These are phyloP conservation scores for Termitomyces sp. DNA, from an alignment of 768 basidiomycete genomes.

Conservation along the genomic window DNA sequence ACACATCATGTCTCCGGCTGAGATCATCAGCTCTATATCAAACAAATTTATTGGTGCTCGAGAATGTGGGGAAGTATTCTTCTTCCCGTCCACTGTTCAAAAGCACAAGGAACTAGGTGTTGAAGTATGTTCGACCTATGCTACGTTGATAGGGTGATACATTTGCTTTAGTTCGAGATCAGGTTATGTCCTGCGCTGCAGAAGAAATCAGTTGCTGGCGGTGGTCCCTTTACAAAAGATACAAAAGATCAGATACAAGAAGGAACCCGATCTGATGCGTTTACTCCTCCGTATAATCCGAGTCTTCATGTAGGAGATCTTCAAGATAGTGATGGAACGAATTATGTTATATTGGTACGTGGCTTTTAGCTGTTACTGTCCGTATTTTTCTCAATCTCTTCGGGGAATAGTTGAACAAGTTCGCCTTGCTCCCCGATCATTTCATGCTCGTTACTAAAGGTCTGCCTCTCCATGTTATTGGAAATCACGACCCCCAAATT, in stretches of 20 bases:
- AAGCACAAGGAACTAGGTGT: slow-evolving; percentile 56
- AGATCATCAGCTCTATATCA: slow-evolving; percentile 52
- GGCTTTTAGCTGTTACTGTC: not conserved
- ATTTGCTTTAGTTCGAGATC: slow-evolving; percentile 67
- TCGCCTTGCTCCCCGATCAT: slow-evolving; percentile 76
- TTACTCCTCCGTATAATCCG: slow-evolving; percentile 79
- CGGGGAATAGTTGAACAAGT: slow-evolving; percentile 73
- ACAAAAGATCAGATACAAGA: slow-evolving; percentile 20
- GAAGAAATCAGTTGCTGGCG: slow-evolving; percentile 54
- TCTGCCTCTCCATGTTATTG: slow-evolving; percentile 20
- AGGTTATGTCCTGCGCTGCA: slow-evolving; percentile 81
- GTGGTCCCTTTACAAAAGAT: slow-evolving; percentile 18
- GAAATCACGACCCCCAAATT: not conserved
- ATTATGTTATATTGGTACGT: slow-evolving; percentile 69
- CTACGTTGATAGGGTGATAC: not conserved
- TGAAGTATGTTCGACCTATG: slow-evolving; percentile 38
- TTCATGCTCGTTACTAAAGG: slow-evolving; percentile 88
- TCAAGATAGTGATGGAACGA: slow-evolving; percentile 51
- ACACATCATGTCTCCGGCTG: slow-evolving; percentile 30
- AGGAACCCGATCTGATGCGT: slow-evolving; percentile 54
- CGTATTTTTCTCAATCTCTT: not conserved
- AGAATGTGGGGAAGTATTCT: slow-evolving; percentile 61
- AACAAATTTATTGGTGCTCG: slow-evolving; percentile 53
- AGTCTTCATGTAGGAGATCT: slow-evolving; percentile 76
- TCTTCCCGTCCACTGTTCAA: slow-evolving; percentile 71